These are phyloP conservation scores for Dactylellina haptotyla DNA, from an alignment of 2,329 filamentous ascomycete genomes.

Conservation along the genomic window DNA sequence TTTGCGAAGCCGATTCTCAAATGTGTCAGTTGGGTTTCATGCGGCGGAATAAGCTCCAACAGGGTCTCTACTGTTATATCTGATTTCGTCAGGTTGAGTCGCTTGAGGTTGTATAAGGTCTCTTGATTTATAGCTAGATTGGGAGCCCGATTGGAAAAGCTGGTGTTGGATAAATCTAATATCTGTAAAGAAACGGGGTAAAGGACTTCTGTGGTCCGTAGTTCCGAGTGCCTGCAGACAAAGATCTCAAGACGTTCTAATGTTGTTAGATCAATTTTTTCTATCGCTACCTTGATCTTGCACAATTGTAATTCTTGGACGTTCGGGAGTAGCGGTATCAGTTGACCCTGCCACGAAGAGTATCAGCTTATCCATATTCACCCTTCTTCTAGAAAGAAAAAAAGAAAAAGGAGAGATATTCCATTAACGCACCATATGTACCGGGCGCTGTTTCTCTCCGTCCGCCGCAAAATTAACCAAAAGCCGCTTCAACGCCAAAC, in stretches of 20 bases:
- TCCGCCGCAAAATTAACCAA: constrained; percentile 27
- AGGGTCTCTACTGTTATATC: constrained; percentile 3
- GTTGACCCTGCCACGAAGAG: constrained; percentile 2
- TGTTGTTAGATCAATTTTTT: constrained; percentile 15
- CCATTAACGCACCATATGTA: constrained; percentile 20
- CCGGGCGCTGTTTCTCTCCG: not conserved
- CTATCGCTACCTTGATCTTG: not conserved
- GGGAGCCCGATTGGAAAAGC: not conserved
- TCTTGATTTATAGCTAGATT: constrained; percentile 29
- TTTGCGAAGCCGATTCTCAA: constrained; percentile 36
- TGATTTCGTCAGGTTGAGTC: constrained; percentile 30
- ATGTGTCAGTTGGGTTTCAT: constrained; percentile 27
- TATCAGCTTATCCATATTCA: too few relatives aligned
- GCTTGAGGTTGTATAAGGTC: constrained; percentile 24
- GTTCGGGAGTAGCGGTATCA: constrained; percentile 15
- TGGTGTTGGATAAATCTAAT: constrained; percentile 27
- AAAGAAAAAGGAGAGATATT: too few relatives aligned
- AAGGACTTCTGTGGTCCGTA: not conserved
- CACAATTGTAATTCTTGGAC: constrained; percentile 36
- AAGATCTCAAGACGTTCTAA: constrained; percentile 29
- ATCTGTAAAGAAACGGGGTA: constrained; percentile 25
- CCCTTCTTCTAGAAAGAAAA: too few relatives aligned
- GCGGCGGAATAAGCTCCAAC: constrained; percentile 26
- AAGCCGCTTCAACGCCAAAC: constrained; percentile 25
- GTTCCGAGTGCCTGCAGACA: constrained; percentile 23